Evolutionary conservation across 164 flowering plant genomes (phyloP), one percentile per base, ranked within the genome.

Genomic region (Tetrastigma voinierianum): DNA sequence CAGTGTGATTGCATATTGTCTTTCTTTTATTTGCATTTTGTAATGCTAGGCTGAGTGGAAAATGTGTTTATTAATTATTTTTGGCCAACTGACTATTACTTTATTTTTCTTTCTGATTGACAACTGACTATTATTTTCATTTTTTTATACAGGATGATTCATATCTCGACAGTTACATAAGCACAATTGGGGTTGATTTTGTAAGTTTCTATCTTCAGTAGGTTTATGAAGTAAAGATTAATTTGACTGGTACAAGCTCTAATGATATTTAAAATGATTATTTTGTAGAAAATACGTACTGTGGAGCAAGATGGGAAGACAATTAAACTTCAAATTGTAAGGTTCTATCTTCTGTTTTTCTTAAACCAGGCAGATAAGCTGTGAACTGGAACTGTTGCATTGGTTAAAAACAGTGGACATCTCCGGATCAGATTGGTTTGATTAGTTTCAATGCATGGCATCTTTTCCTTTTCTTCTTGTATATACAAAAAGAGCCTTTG

Each of bases 281-380:
- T 64, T 18, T 2, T 72, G 57, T 59, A 83, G 87, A 83, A 83
- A 83, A 83, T 83, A 25, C 81, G 87, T 45, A 83, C 84, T 21
- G 84, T 83, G 58, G 84, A 83, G 75, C 84, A 80, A 57, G 87
- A 83, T 67, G 86, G 84, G 43, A 83, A 83, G 77, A 83, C 81
- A n/a, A 76, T 83, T 13, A 83, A 83, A 68, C 84, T 83, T 62
- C 86, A 83, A 64, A 83, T 83, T 69, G 84, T 80, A 49, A 76
- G 84, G 59, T 7, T 64, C 53, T 67, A 15, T 16, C 15, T 57
- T 16, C 40, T 23, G 8, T 20, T 64, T 57, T 40, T 32, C 8
- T 55, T 48, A 8, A 10, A 46, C 25, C 16, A 57, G 40, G 20
- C 15, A 43, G 9, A 49, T 24, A 32, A 7, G 40, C 40, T 32